Evolutionary conservation across 805 yeast genomes (phyloP).

Genomic region (Hanseniaspora taiwanica): DNA sequence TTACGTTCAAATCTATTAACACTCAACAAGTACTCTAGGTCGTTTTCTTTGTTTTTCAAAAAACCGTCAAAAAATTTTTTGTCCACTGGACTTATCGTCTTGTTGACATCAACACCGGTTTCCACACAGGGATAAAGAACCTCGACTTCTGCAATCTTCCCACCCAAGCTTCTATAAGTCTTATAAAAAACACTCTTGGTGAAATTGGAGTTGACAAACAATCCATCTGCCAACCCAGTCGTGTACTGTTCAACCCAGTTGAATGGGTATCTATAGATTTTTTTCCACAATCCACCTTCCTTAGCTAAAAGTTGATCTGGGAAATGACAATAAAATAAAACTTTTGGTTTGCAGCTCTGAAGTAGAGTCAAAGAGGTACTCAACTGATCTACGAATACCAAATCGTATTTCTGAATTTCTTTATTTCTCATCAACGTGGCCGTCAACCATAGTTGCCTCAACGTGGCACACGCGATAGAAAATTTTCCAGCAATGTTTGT

Average conservation of each 20-base stretch:
- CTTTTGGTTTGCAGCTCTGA: conserved; percentile 30
- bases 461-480: conserved; percentile 67
- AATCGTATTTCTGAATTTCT: conserved; percentile 42
- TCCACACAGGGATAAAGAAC: conserved; percentile 56
- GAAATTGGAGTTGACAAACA: conserved; percentile 81
- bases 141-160: conserved; percentile 17
- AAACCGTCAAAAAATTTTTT: conserved; percentile 11
- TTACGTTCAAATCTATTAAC: conserved; percentile 83
- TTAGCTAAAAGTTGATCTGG: conserved; percentile 81
- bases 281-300: conserved; percentile 36
- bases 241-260: conserved; percentile 75
- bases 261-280: conserved; percentile 66
- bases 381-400: conserved; percentile 77
- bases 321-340: conserved; percentile 88
- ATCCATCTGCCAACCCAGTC: conserved; percentile 58
- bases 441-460: conserved; percentile 66
- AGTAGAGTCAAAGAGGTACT: conserved; percentile 68
- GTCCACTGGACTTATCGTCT: conserved; percentile 2
- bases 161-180: conserved; percentile 38
- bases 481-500: conserved; percentile 51
- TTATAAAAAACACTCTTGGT: conserved; percentile 56
- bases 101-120: conserved; percentile 1
- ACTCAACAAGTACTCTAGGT: conserved; percentile 40
- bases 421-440: conserved; percentile 33
- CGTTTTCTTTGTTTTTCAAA: conserved; percentile 8